Conservation (phyloP, 2,329 filamentous ascomycete genomes). For the Chrysosporium queenslandicum region DNA sequence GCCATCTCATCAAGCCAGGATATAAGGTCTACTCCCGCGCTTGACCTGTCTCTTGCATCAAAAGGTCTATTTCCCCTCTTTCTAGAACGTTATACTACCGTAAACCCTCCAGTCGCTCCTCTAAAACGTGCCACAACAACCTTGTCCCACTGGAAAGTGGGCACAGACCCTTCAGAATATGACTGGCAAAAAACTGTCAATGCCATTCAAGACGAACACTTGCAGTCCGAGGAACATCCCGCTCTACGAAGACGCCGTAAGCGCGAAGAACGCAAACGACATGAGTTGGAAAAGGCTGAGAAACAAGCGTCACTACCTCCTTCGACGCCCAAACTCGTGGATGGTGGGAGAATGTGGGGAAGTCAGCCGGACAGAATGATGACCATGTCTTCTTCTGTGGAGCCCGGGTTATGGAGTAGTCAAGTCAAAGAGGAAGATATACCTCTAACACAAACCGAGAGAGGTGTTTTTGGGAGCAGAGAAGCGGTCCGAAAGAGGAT, state of each 20-base stretch:
- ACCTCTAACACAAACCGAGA: constrained; percentile 35
- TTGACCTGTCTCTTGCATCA: background rate
- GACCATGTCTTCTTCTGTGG: background rate
- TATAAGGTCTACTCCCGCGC: background rate
- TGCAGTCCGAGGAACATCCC: constrained; percentile 2
- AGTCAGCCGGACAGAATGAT: constrained; percentile 13
- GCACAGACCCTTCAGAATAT: constrained; percentile 27
- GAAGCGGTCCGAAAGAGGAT: constrained; percentile 24
- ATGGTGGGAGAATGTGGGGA: constrained; percentile 10
- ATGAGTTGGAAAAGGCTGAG: constrained; percentile 2
- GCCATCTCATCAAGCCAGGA: background rate
- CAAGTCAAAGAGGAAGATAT: constrained; percentile 27
- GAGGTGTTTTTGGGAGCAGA: constrained; percentile 31
- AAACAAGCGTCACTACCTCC: background rate
- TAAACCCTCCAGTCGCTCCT: constrained; percentile 20
- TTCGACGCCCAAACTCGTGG: background rate
- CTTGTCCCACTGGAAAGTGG: constrained; percentile 31
- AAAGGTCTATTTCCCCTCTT: background rate
- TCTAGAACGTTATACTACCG: constrained; percentile 26
- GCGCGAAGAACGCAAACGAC: constrained; percentile 9
- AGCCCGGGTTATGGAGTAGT: constrained; percentile 25
- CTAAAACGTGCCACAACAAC: constrained; percentile 23
- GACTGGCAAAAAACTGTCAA: constrained; percentile 25
- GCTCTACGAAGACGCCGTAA: constrained; percentile 6
- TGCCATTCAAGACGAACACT: constrained; percentile 15